Conservation (phyloP, 2,329 filamentous ascomycete species). For the Hypoxylon sp. region DNA sequence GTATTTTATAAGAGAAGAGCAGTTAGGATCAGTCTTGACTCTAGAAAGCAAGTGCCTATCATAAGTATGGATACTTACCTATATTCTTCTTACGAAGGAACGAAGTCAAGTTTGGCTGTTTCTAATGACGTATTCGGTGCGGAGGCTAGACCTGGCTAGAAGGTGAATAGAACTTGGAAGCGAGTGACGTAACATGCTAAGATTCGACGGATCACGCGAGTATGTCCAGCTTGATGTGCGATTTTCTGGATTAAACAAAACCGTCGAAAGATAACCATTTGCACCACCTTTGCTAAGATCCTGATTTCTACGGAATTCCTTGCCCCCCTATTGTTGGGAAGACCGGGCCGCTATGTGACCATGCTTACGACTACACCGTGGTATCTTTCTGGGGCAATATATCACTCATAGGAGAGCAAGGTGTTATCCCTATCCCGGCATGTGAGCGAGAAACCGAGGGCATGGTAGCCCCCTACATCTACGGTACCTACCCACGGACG, state of each 20-base stretch:
- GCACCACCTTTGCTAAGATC: neutral
- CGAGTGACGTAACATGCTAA: neutral
- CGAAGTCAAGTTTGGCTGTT: neutral
- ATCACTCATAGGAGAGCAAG: slow-evolving; percentile 16
- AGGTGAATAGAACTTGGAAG: neutral
- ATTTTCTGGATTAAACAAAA: neutral
- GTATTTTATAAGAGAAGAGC: neutral
- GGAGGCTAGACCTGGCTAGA: neutral
- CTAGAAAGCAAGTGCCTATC: neutral
- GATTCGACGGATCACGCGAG: neutral
- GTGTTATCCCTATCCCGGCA: neutral
- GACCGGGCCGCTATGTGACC: neutral
- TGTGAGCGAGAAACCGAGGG: slow-evolving; percentile 1
- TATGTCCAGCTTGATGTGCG: neutral
- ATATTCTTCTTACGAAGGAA: neutral
- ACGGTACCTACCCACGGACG: neutral
- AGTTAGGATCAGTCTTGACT: neutral
- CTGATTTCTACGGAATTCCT: neutral
- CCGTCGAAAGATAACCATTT: neutral
- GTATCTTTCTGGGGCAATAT: slow-evolving; percentile 17
- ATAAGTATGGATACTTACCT: slow-evolving; percentile 6
- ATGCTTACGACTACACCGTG: slow-evolving; percentile 17
- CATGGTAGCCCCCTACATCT: neutral
- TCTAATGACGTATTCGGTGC: neutral
- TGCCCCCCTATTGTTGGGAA: neutral